A percentile compares a stretch with the other conserved stretches of the same genome.
These are phyloP conservation scores for Brassica cretica DNA, from an alignment of 345 rosid species.

Conservation along the genomic window DNA sequence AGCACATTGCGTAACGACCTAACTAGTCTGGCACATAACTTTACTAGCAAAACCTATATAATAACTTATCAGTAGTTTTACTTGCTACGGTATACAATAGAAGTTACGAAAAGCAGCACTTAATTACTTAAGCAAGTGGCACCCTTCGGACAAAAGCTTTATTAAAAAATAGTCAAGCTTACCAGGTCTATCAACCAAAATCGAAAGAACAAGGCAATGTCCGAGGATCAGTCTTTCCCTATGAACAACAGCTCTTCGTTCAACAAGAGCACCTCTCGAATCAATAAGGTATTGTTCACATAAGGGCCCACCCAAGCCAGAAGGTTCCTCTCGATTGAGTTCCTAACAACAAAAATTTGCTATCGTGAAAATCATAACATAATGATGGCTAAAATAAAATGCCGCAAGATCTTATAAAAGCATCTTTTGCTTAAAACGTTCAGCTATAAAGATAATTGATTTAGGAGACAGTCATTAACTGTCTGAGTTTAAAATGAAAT, in stretches of 20 bases:
- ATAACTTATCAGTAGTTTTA: slow-evolving; percentile 15
- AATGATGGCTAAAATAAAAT: background rate
- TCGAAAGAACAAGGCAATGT: slow-evolving; percentile 90
- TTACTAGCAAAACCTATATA: slow-evolving; percentile 14
- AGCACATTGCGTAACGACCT: slow-evolving; percentile 4
- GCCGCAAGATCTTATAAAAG: background rate
- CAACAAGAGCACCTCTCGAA: slow-evolving; percentile 89
- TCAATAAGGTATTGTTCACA: slow-evolving; percentile 78
- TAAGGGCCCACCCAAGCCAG: slow-evolving; percentile 86
- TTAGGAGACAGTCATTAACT: background rate
- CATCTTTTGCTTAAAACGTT: slow-evolving; percentile 4
- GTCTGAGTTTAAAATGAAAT: background rate
- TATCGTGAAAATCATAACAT: slow-evolving; percentile 12
- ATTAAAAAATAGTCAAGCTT: slow-evolving; percentile 37
- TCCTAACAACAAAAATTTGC: slow-evolving; percentile 51
- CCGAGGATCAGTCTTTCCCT: slow-evolving; percentile 85
- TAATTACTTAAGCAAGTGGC: slow-evolving; percentile 12
- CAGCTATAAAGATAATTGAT: slow-evolving; percentile 4
- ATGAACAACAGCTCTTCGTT: slow-evolving; percentile 77
- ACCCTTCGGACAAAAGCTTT: background rate
- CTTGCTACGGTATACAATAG: background rate
- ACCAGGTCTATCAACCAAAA: slow-evolving; percentile 80
- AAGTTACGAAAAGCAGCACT: slow-evolving; percentile 14
- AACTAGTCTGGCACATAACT: slow-evolving; percentile 2
- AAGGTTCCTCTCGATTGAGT: slow-evolving; percentile 91